Base-by-base conservation (phyloP, 805 yeast species). In the Pichia rugopelliculosa region DNA sequence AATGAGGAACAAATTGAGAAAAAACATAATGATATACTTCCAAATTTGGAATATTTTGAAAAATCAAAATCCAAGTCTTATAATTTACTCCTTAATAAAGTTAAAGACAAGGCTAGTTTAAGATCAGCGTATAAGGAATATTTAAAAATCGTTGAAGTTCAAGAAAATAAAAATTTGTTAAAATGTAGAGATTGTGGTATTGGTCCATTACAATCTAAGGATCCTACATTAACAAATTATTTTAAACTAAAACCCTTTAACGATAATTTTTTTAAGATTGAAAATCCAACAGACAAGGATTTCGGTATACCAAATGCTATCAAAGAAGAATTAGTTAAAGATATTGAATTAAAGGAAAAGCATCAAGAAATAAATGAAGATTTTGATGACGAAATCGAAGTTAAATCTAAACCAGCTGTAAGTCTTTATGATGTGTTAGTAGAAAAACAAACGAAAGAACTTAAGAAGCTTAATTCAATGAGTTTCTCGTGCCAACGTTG, bases 141-240 rank as follows among this genome's bases (percentile, higher is more conserved):
- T 20, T 13, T 39, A 11, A 10, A 30, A 2, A 26, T 48, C 12
- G 25, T 53, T 11, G 38, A 50, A 18, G 21, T 20, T 10, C 22
- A 26, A 21, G 47, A 47, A 36, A 7, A 18, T 2, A 12, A 34
- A 8, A 20, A 30, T 12, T 34, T 39, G 15, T 24, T 53, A 3
- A 41, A 39, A 36, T 81, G 87, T 59, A 59, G 62, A 4, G 72
- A 82, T 3, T 82, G 87, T 65, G 87, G 87, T 34, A 63, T 78
- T 4, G 17, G 20, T 6, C 53, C 56, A 7, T 59, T 82, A 20
- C 87, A 82, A 56, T 59, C 59, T 10, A 51, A 44, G 0, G 61
- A 72, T 39, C 55, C 66, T 0, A 27, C 44, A 0, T 51, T 54
- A 23, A 64, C 67, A 1, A 84, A 83, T 1, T 80, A 54, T 54